A percentile compares a stretch with the other conserved stretches of the same genome.
These are phyloP conservation scores for Melastoma malabathricum DNA, from an alignment of 345 rosid species.

Conservation along the genomic window DNA sequence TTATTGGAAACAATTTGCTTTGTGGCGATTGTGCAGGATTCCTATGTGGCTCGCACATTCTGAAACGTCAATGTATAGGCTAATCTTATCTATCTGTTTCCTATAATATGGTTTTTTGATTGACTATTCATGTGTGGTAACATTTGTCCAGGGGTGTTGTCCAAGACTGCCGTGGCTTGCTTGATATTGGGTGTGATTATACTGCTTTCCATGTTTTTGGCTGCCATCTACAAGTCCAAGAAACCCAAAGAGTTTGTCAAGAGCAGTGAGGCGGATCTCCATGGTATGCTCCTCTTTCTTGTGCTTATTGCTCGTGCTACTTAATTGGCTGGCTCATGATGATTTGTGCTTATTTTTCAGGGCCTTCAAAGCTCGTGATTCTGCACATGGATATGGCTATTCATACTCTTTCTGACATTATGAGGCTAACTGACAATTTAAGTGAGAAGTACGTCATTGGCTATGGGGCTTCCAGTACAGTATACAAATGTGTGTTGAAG, in stretches of 20 bases:
- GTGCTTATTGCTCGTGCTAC: background rate
- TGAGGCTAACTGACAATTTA: conserved; percentile 76
- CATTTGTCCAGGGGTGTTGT: conserved; percentile 24
- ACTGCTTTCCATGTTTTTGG: conserved; percentile 30
- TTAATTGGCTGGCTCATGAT: background rate
- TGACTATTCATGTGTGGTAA: too few relatives aligned
- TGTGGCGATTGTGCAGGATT: conserved; percentile 85
- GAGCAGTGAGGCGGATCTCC: conserved; percentile 18
- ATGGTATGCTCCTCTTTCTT: conserved; percentile 17
- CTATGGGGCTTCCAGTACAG: conserved; percentile 85
- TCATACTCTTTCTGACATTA: conserved; percentile 73
- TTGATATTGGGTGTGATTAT: conserved; percentile 40
- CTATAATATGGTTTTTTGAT: too few relatives aligned
- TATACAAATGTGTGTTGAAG: conserved; percentile 67
- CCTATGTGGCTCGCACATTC: conserved; percentile 38
- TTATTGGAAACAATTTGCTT: conserved; percentile 60
- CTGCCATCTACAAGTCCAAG: conserved; percentile 49
- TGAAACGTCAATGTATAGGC: conserved; percentile 41
- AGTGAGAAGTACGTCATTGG: conserved; percentile 65
- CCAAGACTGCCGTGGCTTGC: conserved; percentile 54
- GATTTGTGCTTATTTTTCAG: conserved; percentile 16
- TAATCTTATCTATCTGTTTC: background rate
- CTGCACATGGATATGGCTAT: conserved; percentile 96
- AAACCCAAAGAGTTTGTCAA: conserved; percentile 21
- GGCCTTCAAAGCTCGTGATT: conserved; percentile 72